Evolutionary conservation across 2,329 filamentous ascomycete genomes (phyloP).

Genomic region (Botrytis galanthina): DNA sequence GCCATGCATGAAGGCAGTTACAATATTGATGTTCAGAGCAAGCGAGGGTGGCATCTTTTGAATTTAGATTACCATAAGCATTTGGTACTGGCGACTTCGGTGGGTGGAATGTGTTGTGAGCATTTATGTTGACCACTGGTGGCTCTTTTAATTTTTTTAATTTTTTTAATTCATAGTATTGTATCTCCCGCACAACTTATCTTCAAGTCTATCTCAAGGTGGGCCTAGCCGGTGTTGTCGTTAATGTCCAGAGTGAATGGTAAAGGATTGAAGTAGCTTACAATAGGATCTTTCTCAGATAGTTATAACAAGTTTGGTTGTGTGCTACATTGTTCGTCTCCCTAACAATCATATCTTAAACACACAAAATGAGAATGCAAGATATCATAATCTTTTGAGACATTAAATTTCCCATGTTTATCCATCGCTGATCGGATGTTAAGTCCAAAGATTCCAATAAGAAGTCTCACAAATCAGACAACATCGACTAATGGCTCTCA

Average conservation of each 20-base stretch:
- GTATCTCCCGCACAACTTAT: not conserved
- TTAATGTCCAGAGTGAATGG: not conserved
- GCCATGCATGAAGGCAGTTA: not conserved
- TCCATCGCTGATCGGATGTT: not conserved
- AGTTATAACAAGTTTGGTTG: not conserved
- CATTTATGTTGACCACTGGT: not conserved
- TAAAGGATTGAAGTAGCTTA: not conserved
- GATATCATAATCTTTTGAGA: not conserved
- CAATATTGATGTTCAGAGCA: not conserved
- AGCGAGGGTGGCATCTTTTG: not conserved
- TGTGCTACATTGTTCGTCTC: not conserved
- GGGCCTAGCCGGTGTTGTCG: not conserved
- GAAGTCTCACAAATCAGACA: not conserved
- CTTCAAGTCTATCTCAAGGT: not conserved
- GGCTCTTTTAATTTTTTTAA: not conserved
- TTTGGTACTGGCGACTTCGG: not conserved
- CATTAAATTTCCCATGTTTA: not conserved
- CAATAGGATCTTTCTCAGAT: not conserved
- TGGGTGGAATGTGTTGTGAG: not conserved
- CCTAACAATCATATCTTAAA: not conserved
- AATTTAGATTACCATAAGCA: not conserved
- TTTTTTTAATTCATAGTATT: not conserved
- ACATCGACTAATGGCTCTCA: not conserved
- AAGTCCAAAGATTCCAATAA: too few species aligned
- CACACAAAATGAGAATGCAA: not conserved